Base-by-base conservation (phyloP, 2,329 filamentous ascomycete genomes). In the Orbilia ellipsospora region DNA sequence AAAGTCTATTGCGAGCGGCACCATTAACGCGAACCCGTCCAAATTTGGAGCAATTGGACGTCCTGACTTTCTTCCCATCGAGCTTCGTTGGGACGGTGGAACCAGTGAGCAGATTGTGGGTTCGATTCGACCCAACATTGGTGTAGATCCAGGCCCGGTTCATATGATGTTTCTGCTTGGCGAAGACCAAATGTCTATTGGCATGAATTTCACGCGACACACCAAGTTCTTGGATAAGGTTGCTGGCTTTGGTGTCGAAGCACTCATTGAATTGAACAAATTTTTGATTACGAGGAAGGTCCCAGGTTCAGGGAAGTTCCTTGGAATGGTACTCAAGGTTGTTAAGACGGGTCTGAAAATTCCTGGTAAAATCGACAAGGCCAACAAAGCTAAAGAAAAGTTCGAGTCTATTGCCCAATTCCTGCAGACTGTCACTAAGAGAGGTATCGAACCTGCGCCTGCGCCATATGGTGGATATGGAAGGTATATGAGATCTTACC, bases 1-100 rank as follows among this genome's bases (percentile, higher is more conserved):
- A 6, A 31, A 4, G 20, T 4, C 28, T 15, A 26, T 36, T 7
- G 52, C 23, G 4, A 31, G 15, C 3, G 52, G 52, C 23, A n/a
- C 26, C 8, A 28, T 55, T 13, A 36, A n/a, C 13, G 52, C 13
- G 4, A 18, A 55, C 15, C 26, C 52, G 8, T 13, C 20, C 12
- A 55, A 55, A 55, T 55, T 55, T n/a, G 52, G 52, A 4, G 7
- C 26, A 20, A 55, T 55, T 7, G 52, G 52, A 13, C 52, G 52
- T 7, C 52, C 52, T 7, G 52, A 55, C 26, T 15, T 10, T 28
- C 15, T 55, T 10, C 52, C 52, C 3, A 55, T 55, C 8, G 26
- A 36, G 3, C 20, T 55, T 20, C 12, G 3, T 36, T 55, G 52
- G 52, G 15, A 36, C 20, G 26, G 16, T n/a, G 52, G 52, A 15